A percentile compares a stretch with the other conserved stretches of the same genome.
These are phyloP conservation scores for Bidens hawaiensis DNA, from an alignment of 140 eudicot genomes.

Conservation along the genomic window DNA sequence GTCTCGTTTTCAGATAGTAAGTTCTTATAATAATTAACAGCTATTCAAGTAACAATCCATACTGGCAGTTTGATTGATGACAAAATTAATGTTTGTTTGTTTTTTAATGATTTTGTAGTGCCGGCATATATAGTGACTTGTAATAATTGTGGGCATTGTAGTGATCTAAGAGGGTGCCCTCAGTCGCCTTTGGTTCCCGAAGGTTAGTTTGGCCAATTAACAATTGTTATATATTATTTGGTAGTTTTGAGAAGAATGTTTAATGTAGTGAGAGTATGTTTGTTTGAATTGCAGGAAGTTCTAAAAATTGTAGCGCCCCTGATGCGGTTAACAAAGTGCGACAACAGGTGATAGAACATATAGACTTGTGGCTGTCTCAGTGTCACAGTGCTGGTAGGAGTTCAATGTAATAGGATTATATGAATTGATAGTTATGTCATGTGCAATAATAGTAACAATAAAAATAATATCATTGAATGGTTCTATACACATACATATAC, in stretches of 20 bases:
- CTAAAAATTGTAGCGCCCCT: conserved; percentile 67
- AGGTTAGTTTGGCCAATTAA: conserved; percentile 43
- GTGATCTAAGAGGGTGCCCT: conserved; percentile 92
- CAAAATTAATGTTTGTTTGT: not conserved
- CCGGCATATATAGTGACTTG: conserved; percentile 72
- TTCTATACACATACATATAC: too few species aligned
- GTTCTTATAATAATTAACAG: conserved; percentile 14
- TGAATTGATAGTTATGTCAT: conserved; percentile 1
- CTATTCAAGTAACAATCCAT: too few species aligned
- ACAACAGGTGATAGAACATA: conserved; percentile 49
- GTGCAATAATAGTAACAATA: not conserved
- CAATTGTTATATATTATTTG: not conserved
- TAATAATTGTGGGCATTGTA: conserved; percentile 83
- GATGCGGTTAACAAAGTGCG: conserved; percentile 81
- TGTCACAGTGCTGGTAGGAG: conserved; percentile 56
- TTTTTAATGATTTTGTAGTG: conserved; percentile 40
- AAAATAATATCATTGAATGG: too few species aligned
- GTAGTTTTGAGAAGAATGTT: not conserved
- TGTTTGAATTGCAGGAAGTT: conserved; percentile 45
- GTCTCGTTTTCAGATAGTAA: conserved; percentile 69
- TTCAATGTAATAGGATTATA: conserved; percentile 26
- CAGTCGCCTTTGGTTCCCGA: conserved; percentile 73
- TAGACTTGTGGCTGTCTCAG: conserved; percentile 87
- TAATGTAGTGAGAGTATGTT: not conserved
- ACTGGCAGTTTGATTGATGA: too few species aligned